Evolutionary conservation across 148 eudicot genomes (phyloP).

Genomic region (Diospyros kaki): DNA sequence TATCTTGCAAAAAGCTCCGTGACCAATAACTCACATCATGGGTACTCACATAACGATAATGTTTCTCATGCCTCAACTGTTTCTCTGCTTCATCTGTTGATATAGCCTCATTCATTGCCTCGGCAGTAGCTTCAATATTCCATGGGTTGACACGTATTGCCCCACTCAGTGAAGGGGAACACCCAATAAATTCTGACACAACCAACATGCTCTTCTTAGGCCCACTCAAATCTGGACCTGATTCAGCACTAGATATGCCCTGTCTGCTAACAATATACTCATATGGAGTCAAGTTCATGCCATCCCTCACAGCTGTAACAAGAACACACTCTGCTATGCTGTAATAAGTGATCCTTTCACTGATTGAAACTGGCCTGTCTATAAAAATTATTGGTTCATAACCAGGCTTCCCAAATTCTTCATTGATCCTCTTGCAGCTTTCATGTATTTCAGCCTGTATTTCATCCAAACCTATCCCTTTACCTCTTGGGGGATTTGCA

Average conservation of each 20-base stretch:
- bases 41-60: constrained; percentile 35
- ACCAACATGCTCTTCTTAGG: constrained; percentile 43
- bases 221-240: constrained; percentile 19
- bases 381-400: constrained; percentile 37
- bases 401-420: constrained; percentile 37
- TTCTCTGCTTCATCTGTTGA: constrained; percentile 31
- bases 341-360: constrained; percentile 32
- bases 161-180: constrained; percentile 47
- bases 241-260: constrained; percentile 25
- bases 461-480: constrained; percentile 36
- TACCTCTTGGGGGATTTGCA: constrained; percentile 39
- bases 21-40: constrained; percentile 43
- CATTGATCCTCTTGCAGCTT: constrained; percentile 39
- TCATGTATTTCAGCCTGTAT: constrained; percentile 34
- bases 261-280: constrained; percentile 40
- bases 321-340: constrained; percentile 43
- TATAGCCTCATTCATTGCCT: constrained; percentile 45
- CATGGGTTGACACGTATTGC: constrained; percentile 45
- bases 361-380: constrained; percentile 23
- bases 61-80: constrained; percentile 40
- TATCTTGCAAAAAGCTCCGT: constrained; percentile 40
- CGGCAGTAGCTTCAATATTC: constrained; percentile 46
- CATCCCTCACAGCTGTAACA: constrained; percentile 44
- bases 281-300: constrained; percentile 45
- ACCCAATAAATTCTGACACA: constrained; percentile 42